phyloP scores from a whole-genome alignment of 805 yeast genomes.

The Blastobotrys peoriensis region DNA sequence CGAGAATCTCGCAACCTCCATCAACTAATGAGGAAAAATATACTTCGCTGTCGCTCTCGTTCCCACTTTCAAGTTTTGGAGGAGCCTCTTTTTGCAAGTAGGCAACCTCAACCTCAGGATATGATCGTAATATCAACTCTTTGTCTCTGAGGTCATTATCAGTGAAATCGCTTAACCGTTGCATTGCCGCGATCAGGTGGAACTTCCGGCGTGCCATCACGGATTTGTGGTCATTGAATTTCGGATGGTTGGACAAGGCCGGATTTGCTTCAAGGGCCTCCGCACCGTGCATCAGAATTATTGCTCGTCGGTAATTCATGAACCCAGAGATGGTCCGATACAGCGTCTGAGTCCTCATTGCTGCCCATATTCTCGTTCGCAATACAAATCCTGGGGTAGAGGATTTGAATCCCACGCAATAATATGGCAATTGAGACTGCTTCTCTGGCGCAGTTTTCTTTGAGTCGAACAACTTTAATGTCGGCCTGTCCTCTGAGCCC shows the following conservation, averaged over 20 bases:
- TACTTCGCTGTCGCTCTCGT: conserved; percentile 19
- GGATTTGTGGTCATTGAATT: conserved; percentile 89
- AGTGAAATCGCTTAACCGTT: conserved; percentile 62
- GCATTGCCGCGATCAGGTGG: conserved; percentile 80
- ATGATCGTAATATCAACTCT: conserved; percentile 60
- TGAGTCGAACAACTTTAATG: conserved; percentile 1
- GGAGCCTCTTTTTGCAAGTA: conserved; percentile 87
- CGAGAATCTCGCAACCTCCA: conserved; percentile 57
- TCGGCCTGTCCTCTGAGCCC: too few relatives aligned
- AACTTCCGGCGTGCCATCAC: conserved; percentile 76
- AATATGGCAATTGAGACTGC: conserved; percentile 60
- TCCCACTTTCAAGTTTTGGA: conserved; percentile 30
- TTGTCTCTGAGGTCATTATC: conserved; percentile 56
- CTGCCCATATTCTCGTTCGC: conserved; percentile 83
- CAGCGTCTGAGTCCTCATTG: conserved; percentile 74
- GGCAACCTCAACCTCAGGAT: conserved; percentile 72
- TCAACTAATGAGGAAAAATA: conserved; percentile 64
- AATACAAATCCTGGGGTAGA: conserved; percentile 57
- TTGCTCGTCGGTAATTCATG: conserved; percentile 68
- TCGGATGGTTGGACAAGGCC: conserved; percentile 74
- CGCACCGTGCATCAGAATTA: conserved; percentile 58
- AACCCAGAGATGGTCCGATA: conserved; percentile 82
- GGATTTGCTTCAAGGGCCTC: conserved; percentile 35
- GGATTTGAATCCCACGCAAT: conserved; percentile 66
- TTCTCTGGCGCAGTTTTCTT: conserved; percentile 22